A percentile compares a stretch with the other conserved stretches of the same genome.
These are phyloP conservation scores for Thermochaetoides dissita DNA, from an alignment of 2,329 filamentous ascomycete genomes.

Conservation along the genomic window DNA sequence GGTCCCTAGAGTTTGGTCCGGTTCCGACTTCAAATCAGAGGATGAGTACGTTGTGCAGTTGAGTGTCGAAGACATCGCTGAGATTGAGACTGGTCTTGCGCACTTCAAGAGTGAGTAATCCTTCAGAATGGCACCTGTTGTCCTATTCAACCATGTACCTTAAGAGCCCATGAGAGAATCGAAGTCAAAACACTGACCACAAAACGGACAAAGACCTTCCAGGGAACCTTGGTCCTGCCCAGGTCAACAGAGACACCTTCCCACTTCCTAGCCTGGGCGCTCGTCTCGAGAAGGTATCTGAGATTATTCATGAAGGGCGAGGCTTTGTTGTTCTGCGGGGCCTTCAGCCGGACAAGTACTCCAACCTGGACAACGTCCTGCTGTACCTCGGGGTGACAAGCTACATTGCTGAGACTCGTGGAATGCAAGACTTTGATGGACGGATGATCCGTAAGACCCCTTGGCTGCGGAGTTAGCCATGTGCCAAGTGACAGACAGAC, in stretches of 20 bases:
- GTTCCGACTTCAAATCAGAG: constrained; percentile 12
- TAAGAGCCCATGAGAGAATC: too few relatives aligned
- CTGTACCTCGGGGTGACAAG: constrained; percentile 32
- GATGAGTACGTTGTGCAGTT: constrained; percentile 11
- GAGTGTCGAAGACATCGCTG: constrained; percentile 10
- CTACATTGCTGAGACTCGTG: constrained; percentile 28
- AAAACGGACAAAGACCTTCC: neutral
- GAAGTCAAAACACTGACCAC: too few relatives aligned
- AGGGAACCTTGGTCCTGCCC: constrained; percentile 9
- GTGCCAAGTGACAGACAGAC: too few relatives aligned
- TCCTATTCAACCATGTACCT: too few relatives aligned
- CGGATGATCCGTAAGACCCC: constrained; percentile 13
- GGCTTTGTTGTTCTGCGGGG: constrained; percentile 33
- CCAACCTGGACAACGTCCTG: constrained; percentile 27
- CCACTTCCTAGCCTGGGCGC: constrained; percentile 12
- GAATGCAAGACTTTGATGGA: constrained; percentile 19
- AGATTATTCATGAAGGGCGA: constrained; percentile 13
- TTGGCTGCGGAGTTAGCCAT: too few relatives aligned
- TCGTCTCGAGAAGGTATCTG: constrained; percentile 8
- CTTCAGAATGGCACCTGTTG: too few relatives aligned
- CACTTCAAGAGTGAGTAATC: constrained; percentile 11
- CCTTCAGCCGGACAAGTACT: constrained; percentile 27
- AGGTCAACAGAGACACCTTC: constrained; percentile 12
- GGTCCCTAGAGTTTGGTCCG: constrained; percentile 10
- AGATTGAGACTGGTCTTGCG: constrained; percentile 13